Base-by-base conservation (phyloP, 768 basidiomycete genomes). In the Hypholoma sublateritium region DNA sequence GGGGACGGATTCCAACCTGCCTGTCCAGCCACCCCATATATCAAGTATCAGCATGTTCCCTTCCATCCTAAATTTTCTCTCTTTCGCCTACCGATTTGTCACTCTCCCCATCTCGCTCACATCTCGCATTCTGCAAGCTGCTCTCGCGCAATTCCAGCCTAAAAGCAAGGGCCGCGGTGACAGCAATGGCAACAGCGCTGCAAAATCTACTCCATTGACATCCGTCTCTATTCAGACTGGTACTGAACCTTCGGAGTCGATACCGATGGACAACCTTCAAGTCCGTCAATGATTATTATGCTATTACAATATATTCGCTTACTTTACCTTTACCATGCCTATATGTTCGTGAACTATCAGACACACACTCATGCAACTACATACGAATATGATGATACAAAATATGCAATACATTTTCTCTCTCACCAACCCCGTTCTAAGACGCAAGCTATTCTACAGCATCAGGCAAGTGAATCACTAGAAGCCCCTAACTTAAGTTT, bases 61-160 rank as follows among this genome's bases (percentile, higher is more conserved):
- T 16, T 75, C 76, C 47, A 62, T 81, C 37, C 58, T 76, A 57
- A 67, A 71, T 49, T 60, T 87, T 19, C 61, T 86, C 53, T 75
- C 80, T 35, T 66, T 83, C 55, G 72, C 80, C 56, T 83, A 75
- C 63, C 77, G 74, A 45, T 74, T 81, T 62, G 70, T 83, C 55
- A 67, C 71, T 41, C 80, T 79, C 61, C 84, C 85, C 19, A 67
- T 86, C 46, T 71, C 77, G 17, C 62, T 85, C 47, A 79, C 84
- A 44, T 74, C 80, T 35, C 74, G 74, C 35, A 69, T 80, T 43
- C 48, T 70, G 24, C 65, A 67, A 17, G 53, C 68, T 34, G 65
- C 69, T n/a, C 36, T 67, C n/a, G 52, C 67, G 12, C 59, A 56
- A 47, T 56, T 65, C 56, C 65, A 62, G 25, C 55, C 63, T 35